phyloP scores from a whole-genome alignment of 164 flowering plant species.

The Liriodendron chinense region DNA sequence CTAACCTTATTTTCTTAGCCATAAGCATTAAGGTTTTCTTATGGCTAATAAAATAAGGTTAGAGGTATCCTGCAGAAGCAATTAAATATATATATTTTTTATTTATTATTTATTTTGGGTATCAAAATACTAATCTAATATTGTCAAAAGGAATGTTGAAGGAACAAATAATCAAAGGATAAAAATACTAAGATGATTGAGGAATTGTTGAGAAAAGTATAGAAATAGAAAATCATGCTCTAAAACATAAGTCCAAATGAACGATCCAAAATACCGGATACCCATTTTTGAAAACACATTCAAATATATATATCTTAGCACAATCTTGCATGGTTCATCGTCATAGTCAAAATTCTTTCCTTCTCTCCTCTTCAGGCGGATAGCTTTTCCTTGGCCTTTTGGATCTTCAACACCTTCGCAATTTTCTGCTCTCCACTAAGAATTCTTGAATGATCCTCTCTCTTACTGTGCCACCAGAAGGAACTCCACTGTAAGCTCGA shows the following conservation, averaged over 20 bases:
- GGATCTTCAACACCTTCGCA: constrained; percentile 78
- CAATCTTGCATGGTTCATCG: constrained; percentile 10
- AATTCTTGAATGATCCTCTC: constrained; percentile 80
- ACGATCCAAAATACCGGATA: neutral
- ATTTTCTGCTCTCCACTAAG: constrained; percentile 79
- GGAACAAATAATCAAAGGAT: too few species aligned
- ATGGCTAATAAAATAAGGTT: too few species aligned
- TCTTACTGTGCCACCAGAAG: constrained; percentile 69
- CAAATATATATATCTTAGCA: neutral
- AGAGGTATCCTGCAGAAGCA: too few species aligned
- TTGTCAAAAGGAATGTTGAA: too few species aligned
- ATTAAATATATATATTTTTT: too few species aligned
- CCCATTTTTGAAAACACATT: constrained; percentile 4
- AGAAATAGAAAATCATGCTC: too few species aligned
- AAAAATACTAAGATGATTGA: too few species aligned
- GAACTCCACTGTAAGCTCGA: constrained; percentile 75
- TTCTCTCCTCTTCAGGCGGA: constrained; percentile 24
- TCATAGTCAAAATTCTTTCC: constrained; percentile 28
- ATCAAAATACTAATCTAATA: too few species aligned
- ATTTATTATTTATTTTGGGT: too few species aligned
- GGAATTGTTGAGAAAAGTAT: too few species aligned
- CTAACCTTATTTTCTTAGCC: too few species aligned
- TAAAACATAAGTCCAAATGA: neutral
- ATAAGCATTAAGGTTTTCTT: too few species aligned
- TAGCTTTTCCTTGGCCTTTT: constrained; percentile 70